Evolutionary conservation across 1,139 yeast genomes (phyloP).

Genomic region (Lodderomyces metapsilosis): DNA sequence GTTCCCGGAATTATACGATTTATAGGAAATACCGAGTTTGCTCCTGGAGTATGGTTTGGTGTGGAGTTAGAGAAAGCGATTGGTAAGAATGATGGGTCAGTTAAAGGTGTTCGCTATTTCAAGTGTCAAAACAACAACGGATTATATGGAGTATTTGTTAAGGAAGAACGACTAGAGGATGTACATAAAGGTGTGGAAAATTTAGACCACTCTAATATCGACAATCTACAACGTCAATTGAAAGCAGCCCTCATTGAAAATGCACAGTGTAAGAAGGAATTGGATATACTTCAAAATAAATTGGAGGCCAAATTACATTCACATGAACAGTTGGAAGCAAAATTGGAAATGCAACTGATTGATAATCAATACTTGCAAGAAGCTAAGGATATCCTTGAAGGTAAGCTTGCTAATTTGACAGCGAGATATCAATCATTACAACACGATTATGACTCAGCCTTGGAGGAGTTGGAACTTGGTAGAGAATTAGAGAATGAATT

Average conservation of each 20-base stretch:
- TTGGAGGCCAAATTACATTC: constrained; percentile 11
- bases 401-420: constrained; percentile 28
- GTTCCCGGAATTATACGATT: constrained; percentile 46
- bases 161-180: constrained; percentile 19
- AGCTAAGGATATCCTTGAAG: constrained; percentile 34
- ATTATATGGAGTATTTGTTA: constrained; percentile 61
- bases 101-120: constrained; percentile 65
- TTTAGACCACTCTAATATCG: background rate
- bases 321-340: constrained; percentile 27
- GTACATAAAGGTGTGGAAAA: constrained; percentile 1
- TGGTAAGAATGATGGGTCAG: constrained; percentile 82
- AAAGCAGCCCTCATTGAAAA: background rate
- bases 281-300: constrained; percentile 19
- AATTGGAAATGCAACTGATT: constrained; percentile 49
- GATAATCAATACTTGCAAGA: constrained; percentile 55
- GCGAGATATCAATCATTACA: constrained; percentile 36
- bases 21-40: constrained; percentile 56
- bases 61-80: constrained; percentile 59
- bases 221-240: background rate
- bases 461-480: constrained; percentile 48
- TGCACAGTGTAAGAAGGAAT: constrained; percentile 20
- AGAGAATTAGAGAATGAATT: constrained; percentile 41
- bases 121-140: constrained; percentile 36
- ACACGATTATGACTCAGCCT: constrained; percentile 39
- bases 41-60: constrained; percentile 77